A percentile compares a stretch with the other conserved stretches of the same genome.
phyloP scores from a whole-genome alignment of 371 early-diverging fungal genomes.

The Haplosporangium sp. region DNA sequence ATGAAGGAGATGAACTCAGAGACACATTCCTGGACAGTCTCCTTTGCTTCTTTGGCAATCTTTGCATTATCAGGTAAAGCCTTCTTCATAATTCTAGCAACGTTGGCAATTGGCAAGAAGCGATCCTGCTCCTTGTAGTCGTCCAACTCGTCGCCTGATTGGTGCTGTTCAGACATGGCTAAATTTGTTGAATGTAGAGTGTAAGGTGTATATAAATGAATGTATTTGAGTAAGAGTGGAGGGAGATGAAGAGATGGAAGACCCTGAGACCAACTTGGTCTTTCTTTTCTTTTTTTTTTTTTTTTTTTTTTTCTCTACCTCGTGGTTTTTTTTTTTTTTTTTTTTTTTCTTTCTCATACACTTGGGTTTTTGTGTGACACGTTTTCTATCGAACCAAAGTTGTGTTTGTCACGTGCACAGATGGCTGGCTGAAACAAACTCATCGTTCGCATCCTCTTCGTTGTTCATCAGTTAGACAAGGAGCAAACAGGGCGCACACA shows the following conservation, averaged over 20 bases:
- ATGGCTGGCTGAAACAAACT: not conserved
- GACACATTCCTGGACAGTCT: conserved; percentile 98
- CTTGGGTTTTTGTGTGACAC: conserved; percentile 3
- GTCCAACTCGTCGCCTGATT: conserved; percentile 56
- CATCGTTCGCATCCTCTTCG: not conserved
- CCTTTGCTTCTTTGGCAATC: conserved; percentile 99
- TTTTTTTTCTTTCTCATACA: not conserved
- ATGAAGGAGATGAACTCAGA: conserved; percentile 99
- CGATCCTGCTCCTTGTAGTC: conserved; percentile 97
- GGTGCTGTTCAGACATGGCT: conserved; percentile 54
- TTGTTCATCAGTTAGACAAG: not conserved
- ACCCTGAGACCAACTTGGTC: not conserved
- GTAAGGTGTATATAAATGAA: not conserved
- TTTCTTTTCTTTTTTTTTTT: conserved; percentile 5
- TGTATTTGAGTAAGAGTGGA: not conserved
- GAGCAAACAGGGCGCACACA: conserved; percentile 4
- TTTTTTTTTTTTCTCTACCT: conserved; percentile 19
- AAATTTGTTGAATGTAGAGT: not conserved
- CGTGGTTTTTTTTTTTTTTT: conserved; percentile 2
- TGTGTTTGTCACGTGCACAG: not conserved
- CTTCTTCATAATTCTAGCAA: conserved; percentile 99
- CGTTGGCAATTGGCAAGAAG: conserved; percentile 93
- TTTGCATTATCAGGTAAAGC: conserved; percentile 98
- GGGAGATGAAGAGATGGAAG: not conserved
- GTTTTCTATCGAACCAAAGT: not conserved